These are phyloP conservation scores for Imleria badia DNA, from an alignment of 768 basidiomycete species.

Conservation along the genomic window DNA sequence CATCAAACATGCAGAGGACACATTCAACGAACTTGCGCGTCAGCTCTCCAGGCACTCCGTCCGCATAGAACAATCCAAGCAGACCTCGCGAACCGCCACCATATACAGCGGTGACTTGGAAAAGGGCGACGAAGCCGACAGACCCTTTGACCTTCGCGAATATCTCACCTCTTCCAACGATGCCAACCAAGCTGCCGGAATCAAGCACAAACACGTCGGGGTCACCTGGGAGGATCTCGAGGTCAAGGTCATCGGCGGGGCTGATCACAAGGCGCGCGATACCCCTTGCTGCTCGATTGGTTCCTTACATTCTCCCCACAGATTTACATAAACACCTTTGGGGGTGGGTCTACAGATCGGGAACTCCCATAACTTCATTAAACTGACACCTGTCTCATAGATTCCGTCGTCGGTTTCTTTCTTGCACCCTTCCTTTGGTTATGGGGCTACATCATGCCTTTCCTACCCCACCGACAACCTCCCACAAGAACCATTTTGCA, in stretches of 20 bases:
- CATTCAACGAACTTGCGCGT: conserved; percentile 57
- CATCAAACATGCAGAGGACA: conserved; percentile 48
- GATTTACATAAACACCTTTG: conserved; percentile 62
- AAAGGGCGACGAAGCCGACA: conserved; percentile 38
- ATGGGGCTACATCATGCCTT: conserved; percentile 40
- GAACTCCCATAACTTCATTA: background rate
- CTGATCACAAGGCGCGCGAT: conserved; percentile 51
- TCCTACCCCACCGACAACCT: conserved; percentile 38
- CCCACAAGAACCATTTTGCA: conserved; percentile 57
- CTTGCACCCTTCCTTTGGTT: conserved; percentile 50
- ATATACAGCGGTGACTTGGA: conserved; percentile 37
- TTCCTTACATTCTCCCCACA: conserved; percentile 1
- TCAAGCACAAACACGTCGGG: conserved; percentile 73
- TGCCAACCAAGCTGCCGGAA: conserved; percentile 61
- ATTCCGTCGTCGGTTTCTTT: conserved; percentile 53
- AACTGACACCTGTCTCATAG: conserved; percentile 28
- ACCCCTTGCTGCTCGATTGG: background rate
- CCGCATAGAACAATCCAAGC: conserved; percentile 12
- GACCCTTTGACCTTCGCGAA: conserved; percentile 61
- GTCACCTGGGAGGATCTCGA: conserved; percentile 71
- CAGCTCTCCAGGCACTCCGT: conserved; percentile 22
- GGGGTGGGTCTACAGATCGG: conserved; percentile 40
- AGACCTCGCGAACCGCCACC: conserved; percentile 22
- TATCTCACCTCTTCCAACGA: conserved; percentile 69
- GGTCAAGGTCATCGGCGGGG: conserved; percentile 58